Evolutionary conservation across 2,329 filamentous ascomycete genomes (phyloP), one percentile per base, ranked within the genome.

Genomic region (Ceratocystis alfenasii): DNA sequence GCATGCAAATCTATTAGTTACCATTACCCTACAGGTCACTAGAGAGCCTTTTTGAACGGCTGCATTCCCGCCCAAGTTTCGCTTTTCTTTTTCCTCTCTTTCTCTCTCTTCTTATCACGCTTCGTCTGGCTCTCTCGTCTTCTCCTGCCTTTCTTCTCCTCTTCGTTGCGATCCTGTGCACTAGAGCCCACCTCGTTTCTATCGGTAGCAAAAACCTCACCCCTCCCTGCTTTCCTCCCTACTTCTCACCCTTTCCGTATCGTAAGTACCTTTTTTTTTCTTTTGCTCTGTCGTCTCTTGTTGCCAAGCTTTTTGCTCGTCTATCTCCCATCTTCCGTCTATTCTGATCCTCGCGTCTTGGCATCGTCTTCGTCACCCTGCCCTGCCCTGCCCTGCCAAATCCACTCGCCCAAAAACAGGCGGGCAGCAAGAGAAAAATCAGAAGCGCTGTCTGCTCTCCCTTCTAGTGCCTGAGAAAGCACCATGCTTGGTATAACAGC

Each of bases 211-310:
- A 15, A 12, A 4, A 41, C 36, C 12, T 41, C 12, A 1, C 12
- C 3, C 12, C 12, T 41, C 36, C 12, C 36, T 15, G 1, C 36
- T 25, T 55, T 41, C 46, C 8, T n/a, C 46, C 20, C n/a, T n/a
- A 3, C 8, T n/a, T 20, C n/a, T n/a, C 3, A 17, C 28, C 36
- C 3, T 53, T 17, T 17, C 17, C 25, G 15, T 12, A 17, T 25
- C 10, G 50, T 55, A 55, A 55, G 50, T 55, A 28, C 22, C 7
- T 22, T 8, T 55, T 55, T 55, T 36, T 20, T 15, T 63, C 45
- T 60, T 63, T 17, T 63, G 63, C 20, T 36, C 41, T 3, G 41
- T 28, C 48, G 57, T 48, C 65, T 46, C 33, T 22, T 36, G n/a
- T 28, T 53, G n/a, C 45, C n/a, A 33, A 60, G 6, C 22, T 17